These are phyloP conservation scores for Trametes meyenii DNA, from an alignment of 768 basidiomycete genomes.

Conservation along the genomic window DNA sequence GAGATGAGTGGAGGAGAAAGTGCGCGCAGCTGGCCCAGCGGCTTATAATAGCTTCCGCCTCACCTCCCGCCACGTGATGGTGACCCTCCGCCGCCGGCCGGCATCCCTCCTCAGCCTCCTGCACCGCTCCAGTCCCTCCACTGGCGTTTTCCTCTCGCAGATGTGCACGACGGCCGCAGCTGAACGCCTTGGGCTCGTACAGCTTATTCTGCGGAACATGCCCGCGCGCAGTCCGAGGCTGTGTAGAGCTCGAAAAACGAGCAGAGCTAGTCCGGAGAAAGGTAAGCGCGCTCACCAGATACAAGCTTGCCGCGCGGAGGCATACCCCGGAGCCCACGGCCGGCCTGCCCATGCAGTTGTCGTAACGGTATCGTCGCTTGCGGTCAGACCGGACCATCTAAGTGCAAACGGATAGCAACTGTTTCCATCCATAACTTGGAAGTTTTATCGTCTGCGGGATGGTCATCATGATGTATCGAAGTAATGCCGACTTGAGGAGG, in stretches of 20 bases:
- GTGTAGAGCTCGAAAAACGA: background rate
- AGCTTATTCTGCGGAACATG: background rate
- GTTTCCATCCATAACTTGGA: too few species aligned
- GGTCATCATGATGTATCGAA: too few species aligned
- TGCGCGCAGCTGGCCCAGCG: slow-evolving; percentile 10
- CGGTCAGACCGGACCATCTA: too few species aligned
- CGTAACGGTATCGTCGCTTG: too few species aligned
- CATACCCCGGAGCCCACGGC: too few species aligned
- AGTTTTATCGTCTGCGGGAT: too few species aligned
- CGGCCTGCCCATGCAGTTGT: too few species aligned
- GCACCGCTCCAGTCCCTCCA: background rate
- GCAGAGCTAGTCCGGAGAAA: background rate
- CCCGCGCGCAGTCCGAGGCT: background rate
- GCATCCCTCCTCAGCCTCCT: background rate
- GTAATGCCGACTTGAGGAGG: too few species aligned
- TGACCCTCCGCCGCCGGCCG: background rate
- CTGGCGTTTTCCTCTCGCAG: background rate
- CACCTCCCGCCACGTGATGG: slow-evolving; percentile 11
- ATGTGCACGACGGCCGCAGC: background rate
- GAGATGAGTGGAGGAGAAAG: slow-evolving; percentile 1
- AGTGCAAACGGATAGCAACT: too few species aligned
- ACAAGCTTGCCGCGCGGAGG: too few species aligned
- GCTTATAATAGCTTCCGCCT: slow-evolving; percentile 13
- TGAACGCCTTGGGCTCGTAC: background rate
- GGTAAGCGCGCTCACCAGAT: too few species aligned